Percentiles rank a stretch among this genome's conserved stretches.
Evolutionary conservation across 2,329 filamentous ascomycete genomes (phyloP).

Genomic region (Claviceps fusiformis): DNA sequence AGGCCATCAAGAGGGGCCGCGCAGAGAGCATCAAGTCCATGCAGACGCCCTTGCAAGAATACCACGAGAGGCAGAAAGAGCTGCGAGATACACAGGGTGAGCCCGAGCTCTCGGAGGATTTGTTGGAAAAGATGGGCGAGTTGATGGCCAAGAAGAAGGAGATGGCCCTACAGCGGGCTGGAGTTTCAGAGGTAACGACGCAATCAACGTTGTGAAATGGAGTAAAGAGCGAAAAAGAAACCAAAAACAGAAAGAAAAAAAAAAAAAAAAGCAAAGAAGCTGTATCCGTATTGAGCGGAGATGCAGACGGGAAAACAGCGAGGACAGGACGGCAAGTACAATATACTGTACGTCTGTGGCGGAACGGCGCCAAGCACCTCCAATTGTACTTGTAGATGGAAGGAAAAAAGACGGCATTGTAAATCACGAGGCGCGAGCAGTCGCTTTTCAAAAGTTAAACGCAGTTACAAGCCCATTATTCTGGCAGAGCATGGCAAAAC

Average conservation of each 20-base stretch:
- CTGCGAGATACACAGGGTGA: conserved; percentile 38
- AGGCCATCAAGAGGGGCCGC: conserved; percentile 26
- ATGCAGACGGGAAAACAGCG: background rate
- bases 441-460: too few relatives aligned
- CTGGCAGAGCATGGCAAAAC: too few relatives aligned
- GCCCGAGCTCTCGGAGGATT: conserved; percentile 41
- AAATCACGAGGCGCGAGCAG: background rate
- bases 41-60: conserved; percentile 45
- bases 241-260: background rate
- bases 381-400: conserved; percentile 1
- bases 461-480: too few relatives aligned
- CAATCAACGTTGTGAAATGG: background rate
- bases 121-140: conserved; percentile 49
- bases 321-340: background rate
- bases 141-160: conserved; percentile 43
- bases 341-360: background rate
- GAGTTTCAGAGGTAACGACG: conserved; percentile 19
- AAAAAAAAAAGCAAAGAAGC: background rate
- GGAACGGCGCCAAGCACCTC: background rate
- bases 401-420: background rate
- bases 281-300: background rate
- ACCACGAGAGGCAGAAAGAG: conserved; percentile 40
- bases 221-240: background rate
- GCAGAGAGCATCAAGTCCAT: conserved; percentile 22
- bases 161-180: conserved; percentile 23